phyloP scores from a whole-genome alignment of 139 green algal species.

The Desmodesmus armatus region DNA sequence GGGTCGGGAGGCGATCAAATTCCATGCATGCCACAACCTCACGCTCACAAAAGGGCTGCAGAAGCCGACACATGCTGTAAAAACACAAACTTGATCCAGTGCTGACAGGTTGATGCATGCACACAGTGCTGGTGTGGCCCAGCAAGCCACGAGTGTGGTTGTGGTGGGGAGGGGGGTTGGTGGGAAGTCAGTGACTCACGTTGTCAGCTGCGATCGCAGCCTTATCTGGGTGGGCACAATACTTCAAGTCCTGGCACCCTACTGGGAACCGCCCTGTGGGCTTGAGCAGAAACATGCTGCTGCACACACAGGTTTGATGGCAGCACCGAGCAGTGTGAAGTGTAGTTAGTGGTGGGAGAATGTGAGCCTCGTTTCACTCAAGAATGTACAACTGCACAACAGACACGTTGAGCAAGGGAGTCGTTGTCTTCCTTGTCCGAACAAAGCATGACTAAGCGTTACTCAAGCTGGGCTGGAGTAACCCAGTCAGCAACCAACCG shows the following conservation, averaged over 20 bases:
- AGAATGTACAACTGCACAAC: neutral
- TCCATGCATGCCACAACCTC: neutral
- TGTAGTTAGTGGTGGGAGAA: neutral
- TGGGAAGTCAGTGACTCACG: neutral
- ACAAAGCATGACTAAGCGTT: neutral
- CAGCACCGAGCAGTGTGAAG: neutral
- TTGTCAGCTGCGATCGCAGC: conserved; percentile 27
- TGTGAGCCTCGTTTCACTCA: neutral
- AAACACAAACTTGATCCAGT: neutral
- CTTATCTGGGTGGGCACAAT: neutral
- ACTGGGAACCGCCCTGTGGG: conserved; percentile 36
- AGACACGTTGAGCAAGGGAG: neutral
- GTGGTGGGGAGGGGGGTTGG: neutral
- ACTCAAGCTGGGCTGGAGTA: no score
- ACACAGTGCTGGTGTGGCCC: neutral
- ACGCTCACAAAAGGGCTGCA: neutral
- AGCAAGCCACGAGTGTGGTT: neutral
- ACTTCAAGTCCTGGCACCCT: conserved; percentile 20
- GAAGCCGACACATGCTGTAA: neutral
- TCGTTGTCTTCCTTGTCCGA: neutral
- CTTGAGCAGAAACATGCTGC: conserved; percentile 15
- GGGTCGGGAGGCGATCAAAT: neutral
- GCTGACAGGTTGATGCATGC: neutral
- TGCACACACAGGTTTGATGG: neutral
- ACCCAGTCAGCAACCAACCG: no score